phyloP scores from a whole-genome alignment of 306 rosid species.

The Sesbania bispinosa region DNA sequence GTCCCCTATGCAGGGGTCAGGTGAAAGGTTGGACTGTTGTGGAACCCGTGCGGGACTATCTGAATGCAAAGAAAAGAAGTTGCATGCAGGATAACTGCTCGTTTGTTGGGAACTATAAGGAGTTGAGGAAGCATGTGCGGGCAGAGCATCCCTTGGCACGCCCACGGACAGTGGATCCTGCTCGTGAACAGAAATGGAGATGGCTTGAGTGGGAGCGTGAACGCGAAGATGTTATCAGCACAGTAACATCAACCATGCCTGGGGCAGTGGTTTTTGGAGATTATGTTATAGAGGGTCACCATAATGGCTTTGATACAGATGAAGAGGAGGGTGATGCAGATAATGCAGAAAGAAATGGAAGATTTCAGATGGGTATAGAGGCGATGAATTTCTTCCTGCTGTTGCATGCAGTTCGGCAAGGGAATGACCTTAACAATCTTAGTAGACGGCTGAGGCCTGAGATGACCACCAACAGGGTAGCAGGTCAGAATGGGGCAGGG shows the following conservation, averaged over 20 bases:
- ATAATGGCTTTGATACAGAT: constrained; percentile 48
- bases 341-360: constrained; percentile 56
- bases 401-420: constrained; percentile 76
- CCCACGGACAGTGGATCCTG: constrained; percentile 87
- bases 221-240: constrained; percentile 92
- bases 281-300: constrained; percentile 82
- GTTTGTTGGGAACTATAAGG: constrained; percentile 82
- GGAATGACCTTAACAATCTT: constrained; percentile 43
- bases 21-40: constrained; percentile 99
- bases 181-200: constrained; percentile 88
- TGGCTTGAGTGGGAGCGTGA: constrained; percentile 94
- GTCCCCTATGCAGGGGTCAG: constrained; percentile 96
- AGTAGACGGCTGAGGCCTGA: constrained; percentile 60
- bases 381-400: constrained; percentile 88
- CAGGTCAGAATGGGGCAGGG: constrained; percentile 34
- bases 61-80: constrained; percentile 80
- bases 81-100: constrained; percentile 93
- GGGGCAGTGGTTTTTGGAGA: constrained; percentile 95
- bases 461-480: constrained; percentile 36
- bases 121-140: constrained; percentile 73
- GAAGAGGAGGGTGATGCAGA: constrained; percentile 64
- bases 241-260: constrained; percentile 83
- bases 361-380: constrained; percentile 66
- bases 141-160: constrained; percentile 84
- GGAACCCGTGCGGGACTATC: constrained; percentile 79